Evolutionary conservation across 2,329 filamentous ascomycete genomes (phyloP), one percentile per base, ranked within the genome.

Genomic region (Chaetomiaceae sp.): DNA sequence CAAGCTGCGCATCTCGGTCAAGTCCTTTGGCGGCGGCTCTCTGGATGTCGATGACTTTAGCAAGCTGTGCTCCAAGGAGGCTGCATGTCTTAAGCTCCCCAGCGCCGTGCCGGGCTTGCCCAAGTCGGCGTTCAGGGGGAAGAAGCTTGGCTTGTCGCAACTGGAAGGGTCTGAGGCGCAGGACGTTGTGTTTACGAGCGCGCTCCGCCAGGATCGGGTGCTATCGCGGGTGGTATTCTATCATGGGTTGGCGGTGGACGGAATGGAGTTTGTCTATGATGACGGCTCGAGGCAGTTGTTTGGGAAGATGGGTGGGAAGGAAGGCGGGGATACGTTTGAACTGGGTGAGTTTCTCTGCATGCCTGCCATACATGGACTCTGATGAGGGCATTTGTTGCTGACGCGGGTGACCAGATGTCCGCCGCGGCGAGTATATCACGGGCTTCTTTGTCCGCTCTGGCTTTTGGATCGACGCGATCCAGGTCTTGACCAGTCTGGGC

Each of bases 261-360:
- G 94, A 0, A 70, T 99, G 18, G 92, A 97, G 67, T 97, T 99
- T 69, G 77, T 88, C 54, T 97, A 96, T 65, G 92, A 97, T 64
- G 90, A 97, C 67, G 79, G 81, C 14, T 86, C 88, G 1, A 86
- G 78, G 50, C 90, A 96, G 66, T 69, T 96, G 3, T 95, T 99
- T 73, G 94, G 94, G 36, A 91, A 89, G 64, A 77, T 80, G 50
- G 87, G 86, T 11, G 87, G 86, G 7, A 85, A 85, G 58, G 71
- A 78, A 21, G 83, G 82, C 2, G 85, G 86, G 1, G 84, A 87
- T 64, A 80, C 84, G 41, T 95, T 96, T 71, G 78, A 87, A 14
- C 77, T 97, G 61, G 85, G 87, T 89, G 73, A 69, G 53, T 48
- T 2, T 21, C 13, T 13, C 16, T 10, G 20, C 14, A 6, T 10